These are phyloP conservation scores for Arthroderma sp. DNA, from an alignment of 2,329 filamentous ascomycete species.

Conservation along the genomic window DNA sequence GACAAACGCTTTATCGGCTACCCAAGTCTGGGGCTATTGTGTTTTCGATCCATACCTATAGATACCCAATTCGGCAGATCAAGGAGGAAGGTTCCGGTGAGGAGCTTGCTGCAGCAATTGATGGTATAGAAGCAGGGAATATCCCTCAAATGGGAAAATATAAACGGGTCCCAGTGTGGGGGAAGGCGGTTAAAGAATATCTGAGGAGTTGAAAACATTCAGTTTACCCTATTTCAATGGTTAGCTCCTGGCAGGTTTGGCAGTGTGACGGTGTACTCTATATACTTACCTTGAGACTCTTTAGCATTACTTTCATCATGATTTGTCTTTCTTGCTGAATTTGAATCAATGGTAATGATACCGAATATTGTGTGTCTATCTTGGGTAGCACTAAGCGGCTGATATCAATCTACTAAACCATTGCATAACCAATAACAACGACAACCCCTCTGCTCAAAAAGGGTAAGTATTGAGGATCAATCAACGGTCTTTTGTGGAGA, in stretches of 20 bases:
- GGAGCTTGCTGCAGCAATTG: slow-evolving; percentile 45
- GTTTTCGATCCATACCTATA: slow-evolving; percentile 53
- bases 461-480: too few species aligned
- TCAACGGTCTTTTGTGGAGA: too few species aligned
- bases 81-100: slow-evolving; percentile 46
- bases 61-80: slow-evolving; percentile 44
- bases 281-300: neutral
- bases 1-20: slow-evolving; percentile 51
- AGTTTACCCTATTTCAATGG: neutral
- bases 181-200: slow-evolving; percentile 42
- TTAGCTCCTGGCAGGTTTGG: neutral
- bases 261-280: neutral
- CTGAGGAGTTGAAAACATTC: slow-evolving; percentile 23
- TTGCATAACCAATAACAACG: too few species aligned
- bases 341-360: too few species aligned
- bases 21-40: slow-evolving; percentile 43
- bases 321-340: too few species aligned
- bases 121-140: slow-evolving; percentile 46
- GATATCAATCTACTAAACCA: too few species aligned
- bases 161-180: slow-evolving; percentile 47
- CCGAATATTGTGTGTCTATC: too few species aligned
- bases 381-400: too few species aligned
- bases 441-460: too few species aligned
- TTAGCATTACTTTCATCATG: neutral
- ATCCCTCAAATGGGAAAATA: slow-evolving; percentile 48